phyloP scores from a whole-genome alignment of 1,139 yeast species.

The Hyphopichia burtonii region DNA sequence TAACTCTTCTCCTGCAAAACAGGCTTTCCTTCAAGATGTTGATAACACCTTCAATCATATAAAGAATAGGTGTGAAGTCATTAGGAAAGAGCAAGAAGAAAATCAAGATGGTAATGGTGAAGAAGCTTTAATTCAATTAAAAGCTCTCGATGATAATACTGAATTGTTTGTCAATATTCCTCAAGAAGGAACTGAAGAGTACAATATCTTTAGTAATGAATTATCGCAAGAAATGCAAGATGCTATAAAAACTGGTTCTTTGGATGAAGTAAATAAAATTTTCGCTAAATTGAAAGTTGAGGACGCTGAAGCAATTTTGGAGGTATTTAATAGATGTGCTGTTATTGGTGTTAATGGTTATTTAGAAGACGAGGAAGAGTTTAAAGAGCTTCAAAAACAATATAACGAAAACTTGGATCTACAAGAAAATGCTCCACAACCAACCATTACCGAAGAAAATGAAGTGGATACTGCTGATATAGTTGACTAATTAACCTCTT shows the following conservation, averaged over 20 bases:
- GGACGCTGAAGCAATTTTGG: slow-evolving; percentile 79
- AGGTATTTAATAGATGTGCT: slow-evolving; percentile 74
- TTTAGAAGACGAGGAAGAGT: slow-evolving; percentile 73
- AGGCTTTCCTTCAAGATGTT: slow-evolving; percentile 73
- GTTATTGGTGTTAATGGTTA: slow-evolving; percentile 80
- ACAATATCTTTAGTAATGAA: slow-evolving; percentile 49
- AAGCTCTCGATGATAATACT: slow-evolving; percentile 82
- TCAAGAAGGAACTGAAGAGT: slow-evolving; percentile 50
- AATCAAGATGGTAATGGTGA: slow-evolving; percentile 44
- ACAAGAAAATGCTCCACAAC: slow-evolving; percentile 9
- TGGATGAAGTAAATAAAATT: slow-evolving; percentile 81
- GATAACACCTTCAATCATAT: slow-evolving; percentile 72
- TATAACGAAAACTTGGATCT: slow-evolving; percentile 35
- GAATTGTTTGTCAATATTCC: slow-evolving; percentile 77
- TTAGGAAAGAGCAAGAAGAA: slow-evolving; percentile 46
- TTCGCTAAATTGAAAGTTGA: slow-evolving; percentile 74
- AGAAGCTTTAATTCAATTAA: slow-evolving; percentile 81
- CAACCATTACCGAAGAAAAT: slow-evolving; percentile 8
- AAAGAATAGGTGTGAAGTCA: slow-evolving; percentile 65
- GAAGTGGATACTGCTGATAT: slow-evolving; percentile 20
- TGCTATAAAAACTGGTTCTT: slow-evolving; percentile 69
- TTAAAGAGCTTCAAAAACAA: slow-evolving; percentile 56
- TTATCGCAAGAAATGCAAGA: slow-evolving; percentile 65
- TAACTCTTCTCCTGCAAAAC: slow-evolving; percentile 54
- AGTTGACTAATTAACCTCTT: slow-evolving; percentile 19